Conservation (phyloP, 768 basidiomycete species). For the Daedaleopsis sinensis region DNA sequence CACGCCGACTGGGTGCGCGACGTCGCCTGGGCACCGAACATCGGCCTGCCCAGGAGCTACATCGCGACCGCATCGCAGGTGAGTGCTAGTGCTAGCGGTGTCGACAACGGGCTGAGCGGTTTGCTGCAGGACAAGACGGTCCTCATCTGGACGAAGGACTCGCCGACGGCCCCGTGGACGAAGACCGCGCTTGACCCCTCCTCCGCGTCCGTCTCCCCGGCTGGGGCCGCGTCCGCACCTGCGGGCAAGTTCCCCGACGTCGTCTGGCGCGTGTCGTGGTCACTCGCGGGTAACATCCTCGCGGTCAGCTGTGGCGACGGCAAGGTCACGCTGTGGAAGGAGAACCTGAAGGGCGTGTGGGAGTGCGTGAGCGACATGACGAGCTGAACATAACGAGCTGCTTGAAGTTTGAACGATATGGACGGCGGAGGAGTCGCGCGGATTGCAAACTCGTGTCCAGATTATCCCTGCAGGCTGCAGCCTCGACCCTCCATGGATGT, state of each 20-base stretch:
- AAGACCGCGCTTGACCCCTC: constrained; percentile 81
- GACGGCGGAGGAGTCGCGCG: no score
- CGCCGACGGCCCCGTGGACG: constrained; percentile 72
- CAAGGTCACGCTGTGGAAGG: constrained; percentile 98
- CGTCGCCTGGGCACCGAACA: constrained; percentile 98
- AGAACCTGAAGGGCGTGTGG: constrained; percentile 92
- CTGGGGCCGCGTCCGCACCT: constrained; percentile 40
- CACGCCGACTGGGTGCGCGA: constrained; percentile 98
- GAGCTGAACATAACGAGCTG: constrained; percentile 48
- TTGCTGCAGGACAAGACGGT: constrained; percentile 73
- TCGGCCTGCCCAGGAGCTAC: constrained; percentile 91
- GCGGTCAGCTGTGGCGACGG: constrained; percentile 98
- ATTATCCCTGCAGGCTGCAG: no score
- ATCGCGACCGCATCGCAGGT: constrained; percentile 91
- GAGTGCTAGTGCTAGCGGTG: neutral
- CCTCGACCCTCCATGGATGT: neutral
- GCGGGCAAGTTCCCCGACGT: constrained; percentile 91
- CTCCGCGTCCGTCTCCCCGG: constrained; percentile 44
- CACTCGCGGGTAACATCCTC: constrained; percentile 91
- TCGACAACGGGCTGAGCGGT: neutral
- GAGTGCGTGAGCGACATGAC: constrained; percentile 97
- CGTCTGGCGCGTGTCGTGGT: constrained; percentile 99
- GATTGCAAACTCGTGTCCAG: no score
- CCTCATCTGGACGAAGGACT: constrained; percentile 89
- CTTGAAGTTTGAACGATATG: no score